phyloP scores from a whole-genome alignment of 2,329 filamentous ascomycete species.

The Zymoseptoria crescenta region DNA sequence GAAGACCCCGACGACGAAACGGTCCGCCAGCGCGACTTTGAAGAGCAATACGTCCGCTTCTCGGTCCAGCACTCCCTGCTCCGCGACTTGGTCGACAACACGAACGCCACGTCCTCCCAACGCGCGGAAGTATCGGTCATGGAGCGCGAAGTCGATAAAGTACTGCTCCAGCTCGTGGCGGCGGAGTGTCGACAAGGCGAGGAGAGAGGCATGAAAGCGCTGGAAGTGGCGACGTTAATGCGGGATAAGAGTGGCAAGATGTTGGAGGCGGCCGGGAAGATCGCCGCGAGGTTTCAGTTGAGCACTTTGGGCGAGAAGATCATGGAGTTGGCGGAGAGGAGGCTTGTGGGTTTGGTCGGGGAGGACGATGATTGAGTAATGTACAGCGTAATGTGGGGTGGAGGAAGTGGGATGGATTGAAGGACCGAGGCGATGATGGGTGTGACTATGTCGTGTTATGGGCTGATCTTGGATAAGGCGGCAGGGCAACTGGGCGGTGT shows the following conservation, averaged over 20 bases:
- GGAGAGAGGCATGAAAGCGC: slow-evolving; percentile 85
- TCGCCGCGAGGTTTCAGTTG: slow-evolving; percentile 77
- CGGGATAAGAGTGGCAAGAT: slow-evolving; percentile 77
- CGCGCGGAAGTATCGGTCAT: slow-evolving; percentile 59
- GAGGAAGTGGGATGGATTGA: not conserved
- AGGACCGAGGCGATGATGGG: not conserved
- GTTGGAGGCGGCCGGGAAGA: slow-evolving; percentile 82
- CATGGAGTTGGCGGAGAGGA: slow-evolving; percentile 67
- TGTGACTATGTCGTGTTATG: not conserved
- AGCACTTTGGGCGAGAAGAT: slow-evolving; percentile 84
- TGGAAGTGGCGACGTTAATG: slow-evolving; percentile 85
- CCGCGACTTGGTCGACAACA: slow-evolving; percentile 63
- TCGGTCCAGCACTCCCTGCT: slow-evolving; percentile 66
- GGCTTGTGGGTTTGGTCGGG: slow-evolving; percentile 54
- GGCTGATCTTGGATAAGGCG: not conserved
- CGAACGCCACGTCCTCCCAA: slow-evolving; percentile 56
- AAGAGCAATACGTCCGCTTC: slow-evolving; percentile 73
- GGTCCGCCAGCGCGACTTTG: slow-evolving; percentile 50
- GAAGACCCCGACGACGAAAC: slow-evolving; percentile 36
- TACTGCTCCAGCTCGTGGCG: slow-evolving; percentile 78
- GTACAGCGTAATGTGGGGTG: not conserved
- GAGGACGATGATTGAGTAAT: slow-evolving; percentile 36
- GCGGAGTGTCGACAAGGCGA: slow-evolving; percentile 88
- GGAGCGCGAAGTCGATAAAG: slow-evolving; percentile 83
- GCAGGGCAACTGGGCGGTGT: not conserved